These are phyloP conservation scores for Ogataea glucozyma DNA, from an alignment of 805 yeast genomes.

Conservation along the genomic window DNA sequence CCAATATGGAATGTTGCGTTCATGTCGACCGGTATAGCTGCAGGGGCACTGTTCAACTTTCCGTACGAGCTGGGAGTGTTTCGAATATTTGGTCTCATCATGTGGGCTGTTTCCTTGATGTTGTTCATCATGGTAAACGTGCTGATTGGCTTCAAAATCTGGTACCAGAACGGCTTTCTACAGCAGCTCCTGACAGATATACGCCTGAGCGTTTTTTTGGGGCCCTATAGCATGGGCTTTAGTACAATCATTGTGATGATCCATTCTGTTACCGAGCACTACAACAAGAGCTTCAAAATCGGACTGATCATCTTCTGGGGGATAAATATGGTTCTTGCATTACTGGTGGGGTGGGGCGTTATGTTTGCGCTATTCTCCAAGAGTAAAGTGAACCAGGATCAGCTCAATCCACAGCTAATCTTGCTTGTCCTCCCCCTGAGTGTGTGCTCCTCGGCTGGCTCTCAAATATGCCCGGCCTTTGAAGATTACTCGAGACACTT, in stretches of 20 bases:
- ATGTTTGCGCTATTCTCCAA: slow-evolving; percentile 48
- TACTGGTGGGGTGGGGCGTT: slow-evolving; percentile 59
- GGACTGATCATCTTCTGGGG: slow-evolving; percentile 66
- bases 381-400: slow-evolving; percentile 33
- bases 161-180: slow-evolving; percentile 28
- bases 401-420: slow-evolving; percentile 57
- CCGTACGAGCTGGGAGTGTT: slow-evolving; percentile 40
- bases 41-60: slow-evolving; percentile 56
- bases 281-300: slow-evolving; percentile 32
- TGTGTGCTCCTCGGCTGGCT: slow-evolving; percentile 70
- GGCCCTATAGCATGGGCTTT: slow-evolving; percentile 81
- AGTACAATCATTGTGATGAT: slow-evolving; percentile 62
- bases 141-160: slow-evolving; percentile 39
- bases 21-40: slow-evolving; percentile 80
- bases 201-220: slow-evolving; percentile 60
- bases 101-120: slow-evolving; percentile 55
- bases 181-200: slow-evolving; percentile 40
- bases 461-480: slow-evolving; percentile 46
- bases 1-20: slow-evolving; percentile 69
- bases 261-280: slow-evolving; percentile 40
- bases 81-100: slow-evolving; percentile 25
- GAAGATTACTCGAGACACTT: slow-evolving; percentile 38
- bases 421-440: slow-evolving; percentile 76
- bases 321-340: slow-evolving; percentile 54
- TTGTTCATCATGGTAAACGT: slow-evolving; percentile 45